Evolutionary conservation across 306 rosid genomes (phyloP), one percentile per base, ranked within the genome.

Genomic region (Astragalus glycyphyllos): DNA sequence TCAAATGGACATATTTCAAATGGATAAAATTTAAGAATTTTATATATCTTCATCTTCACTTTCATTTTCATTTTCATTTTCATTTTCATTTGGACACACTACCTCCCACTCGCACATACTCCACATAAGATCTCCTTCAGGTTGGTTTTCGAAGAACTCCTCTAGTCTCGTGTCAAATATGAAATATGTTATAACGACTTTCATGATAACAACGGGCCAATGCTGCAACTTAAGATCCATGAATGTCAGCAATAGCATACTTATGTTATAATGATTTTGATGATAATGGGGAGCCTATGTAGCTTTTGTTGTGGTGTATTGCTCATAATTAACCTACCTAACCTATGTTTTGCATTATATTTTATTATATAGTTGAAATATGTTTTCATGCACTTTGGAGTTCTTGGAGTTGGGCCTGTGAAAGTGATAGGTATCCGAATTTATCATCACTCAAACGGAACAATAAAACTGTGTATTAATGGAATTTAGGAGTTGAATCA

Each of bases 301-400:
- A 44, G 50, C 41, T 42, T 58, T 34, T 44, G 11, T 44, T 14
- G 13, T 6, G 68, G 17, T 42, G 44, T 34, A 45, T 46, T 31
- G 68, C 17, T 56, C n/a, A 4, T 42, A 74, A 32, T 11, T 55
- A 29, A 53, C 55, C 46, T n/a, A 17, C 1, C 23, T 0, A 20
- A 73, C 32, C 8, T 23, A 50, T 29, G 42, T 17, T 20, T 20
- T 20, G 23, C 23, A 20, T 20, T 20, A 46, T 17, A n/a, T 34
- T 53, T 69, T 37, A 11, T 47, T 34, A 48, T 48, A 50, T 3
- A 73, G 65, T 32, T 53, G 56, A 73, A 74, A 73, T 64, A 32
- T 16, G 29, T 49, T 53, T 54, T 15, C 5, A 7, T 6, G 56
- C 23, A 35, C 8, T 60, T 40, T 50, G 11, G 45, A 13, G 14